These are phyloP conservation scores for Mycosphaerella sp. DNA, from an alignment of 2,329 filamentous ascomycete genomes.

Conservation along the genomic window DNA sequence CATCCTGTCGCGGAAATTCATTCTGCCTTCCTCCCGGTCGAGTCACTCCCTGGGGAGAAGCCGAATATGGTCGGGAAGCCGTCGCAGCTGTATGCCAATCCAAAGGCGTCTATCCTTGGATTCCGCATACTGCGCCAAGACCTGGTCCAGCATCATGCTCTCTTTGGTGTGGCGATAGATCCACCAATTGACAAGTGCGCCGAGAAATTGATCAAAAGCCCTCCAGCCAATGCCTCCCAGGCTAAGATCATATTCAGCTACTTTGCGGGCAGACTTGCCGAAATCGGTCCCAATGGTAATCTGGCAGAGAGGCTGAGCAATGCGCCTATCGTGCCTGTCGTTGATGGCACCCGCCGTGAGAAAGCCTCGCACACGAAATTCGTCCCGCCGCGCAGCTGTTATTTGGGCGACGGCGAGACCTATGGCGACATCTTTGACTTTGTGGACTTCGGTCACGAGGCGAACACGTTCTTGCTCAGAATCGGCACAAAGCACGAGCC, in stretches of 20 bases:
- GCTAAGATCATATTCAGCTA: constrained; percentile 75
- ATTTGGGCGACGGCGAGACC: constrained; percentile 62
- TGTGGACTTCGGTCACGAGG: constrained; percentile 83
- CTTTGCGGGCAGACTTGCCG: constrained; percentile 67
- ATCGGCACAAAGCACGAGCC: constrained; percentile 90
- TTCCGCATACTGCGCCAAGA: constrained; percentile 72
- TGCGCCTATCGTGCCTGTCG: constrained; percentile 66
- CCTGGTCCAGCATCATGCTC: constrained; percentile 70
- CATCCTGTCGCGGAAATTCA: constrained; percentile 51
- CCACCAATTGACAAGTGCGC: constrained; percentile 74
- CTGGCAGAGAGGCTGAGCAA: constrained; percentile 56
- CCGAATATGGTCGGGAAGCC: constrained; percentile 58
- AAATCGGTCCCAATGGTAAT: constrained; percentile 55
- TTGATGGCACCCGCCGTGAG: constrained; percentile 19
- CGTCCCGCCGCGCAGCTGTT: constrained; percentile 66
- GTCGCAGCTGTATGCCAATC: constrained; percentile 74
- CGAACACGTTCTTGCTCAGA: constrained; percentile 80
- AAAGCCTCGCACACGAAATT: constrained; percentile 40
- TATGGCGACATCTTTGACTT: constrained; percentile 96
- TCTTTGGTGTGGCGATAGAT: constrained; percentile 79
- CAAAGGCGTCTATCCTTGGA: constrained; percentile 66
- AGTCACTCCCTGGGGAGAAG: constrained; percentile 57
- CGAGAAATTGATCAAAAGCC: constrained; percentile 61
- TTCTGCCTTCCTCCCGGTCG: constrained; percentile 58
- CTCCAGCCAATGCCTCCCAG: constrained; percentile 59